These are phyloP conservation scores for Podospora pseudoanserina DNA, from an alignment of 495 filamentous ascomycete genomes.

Conservation along the genomic window DNA sequence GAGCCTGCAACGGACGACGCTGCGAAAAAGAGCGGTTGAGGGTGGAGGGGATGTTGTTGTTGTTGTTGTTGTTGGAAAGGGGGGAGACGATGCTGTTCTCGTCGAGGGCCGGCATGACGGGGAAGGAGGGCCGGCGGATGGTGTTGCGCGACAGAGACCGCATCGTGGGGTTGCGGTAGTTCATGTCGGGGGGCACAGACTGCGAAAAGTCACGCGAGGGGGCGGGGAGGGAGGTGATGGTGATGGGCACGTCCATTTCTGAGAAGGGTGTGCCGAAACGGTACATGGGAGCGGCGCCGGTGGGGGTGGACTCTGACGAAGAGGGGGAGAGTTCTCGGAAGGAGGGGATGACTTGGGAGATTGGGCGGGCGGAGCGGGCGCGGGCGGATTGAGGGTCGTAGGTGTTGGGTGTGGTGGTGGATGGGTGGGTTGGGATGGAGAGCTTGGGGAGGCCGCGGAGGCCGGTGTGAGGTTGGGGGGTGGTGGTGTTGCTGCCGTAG, in stretches of 20 bases:
- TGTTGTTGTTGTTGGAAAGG: conserved; percentile 25
- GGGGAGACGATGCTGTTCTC: conserved; percentile 43
- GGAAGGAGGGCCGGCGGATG: conserved; percentile 54
- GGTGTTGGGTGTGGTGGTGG: conserved; percentile 8
- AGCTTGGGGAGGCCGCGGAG: conserved; percentile 58
- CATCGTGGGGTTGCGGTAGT: conserved; percentile 50
- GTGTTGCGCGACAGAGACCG: conserved; percentile 56
- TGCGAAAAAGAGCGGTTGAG: conserved; percentile 35
- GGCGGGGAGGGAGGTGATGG: conserved; percentile 64
- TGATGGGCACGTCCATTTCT: conserved; percentile 85
- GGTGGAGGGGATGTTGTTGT: conserved; percentile 30
- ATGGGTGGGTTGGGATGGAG: conserved; percentile 44
- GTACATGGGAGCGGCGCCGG: conserved; percentile 53
- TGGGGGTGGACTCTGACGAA: conserved; percentile 48
- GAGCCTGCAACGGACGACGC: conserved; percentile 38
- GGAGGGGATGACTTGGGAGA: conserved; percentile 40
- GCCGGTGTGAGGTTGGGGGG: conserved; percentile 44
- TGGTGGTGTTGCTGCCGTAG: conserved; percentile 6
- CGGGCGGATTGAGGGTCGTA: conserved; percentile 27
- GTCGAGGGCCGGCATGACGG: conserved; percentile 54
- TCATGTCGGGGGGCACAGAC: conserved; percentile 92
- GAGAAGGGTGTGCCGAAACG: conserved; percentile 78
- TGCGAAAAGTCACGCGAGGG: conserved; percentile 71
- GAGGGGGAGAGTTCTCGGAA: conserved; percentile 52
- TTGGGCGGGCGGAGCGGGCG: conserved; percentile 28